These are phyloP conservation scores for Epichloe gansuensis DNA, from an alignment of 2,329 filamentous ascomycete species.

Conservation along the genomic window DNA sequence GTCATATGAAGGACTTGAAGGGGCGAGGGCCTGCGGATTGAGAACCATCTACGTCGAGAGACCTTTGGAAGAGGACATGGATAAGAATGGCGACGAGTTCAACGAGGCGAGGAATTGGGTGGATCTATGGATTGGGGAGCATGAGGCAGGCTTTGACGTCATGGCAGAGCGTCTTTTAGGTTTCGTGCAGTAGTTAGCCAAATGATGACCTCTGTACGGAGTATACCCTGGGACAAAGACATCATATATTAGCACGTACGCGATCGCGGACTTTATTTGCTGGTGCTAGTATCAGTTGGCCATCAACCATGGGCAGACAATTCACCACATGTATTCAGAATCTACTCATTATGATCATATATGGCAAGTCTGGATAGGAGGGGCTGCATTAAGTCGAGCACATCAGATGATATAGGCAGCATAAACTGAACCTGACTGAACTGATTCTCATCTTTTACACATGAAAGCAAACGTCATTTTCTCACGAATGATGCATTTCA, in stretches of 20 bases:
- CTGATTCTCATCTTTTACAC: too few relatives aligned
- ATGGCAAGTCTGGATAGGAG: too few relatives aligned
- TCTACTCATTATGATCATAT: too few relatives aligned
- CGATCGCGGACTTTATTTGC: too few relatives aligned
- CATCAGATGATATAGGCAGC: too few relatives aligned
- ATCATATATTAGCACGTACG: too few relatives aligned
- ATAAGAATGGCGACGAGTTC: constrained; percentile 34
- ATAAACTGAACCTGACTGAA: too few relatives aligned
- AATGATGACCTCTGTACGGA: neutral
- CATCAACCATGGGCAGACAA: too few relatives aligned
- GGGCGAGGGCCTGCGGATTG: constrained; percentile 52
- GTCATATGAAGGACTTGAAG: constrained; percentile 57
- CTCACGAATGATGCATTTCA: neutral
- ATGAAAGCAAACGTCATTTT: too few relatives aligned
- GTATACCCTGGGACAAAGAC: neutral
- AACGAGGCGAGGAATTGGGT: constrained; percentile 35
- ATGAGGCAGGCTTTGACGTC: constrained; percentile 20
- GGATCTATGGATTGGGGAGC: constrained; percentile 25
- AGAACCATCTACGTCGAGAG: constrained; percentile 66
- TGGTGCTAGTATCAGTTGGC: too few relatives aligned
- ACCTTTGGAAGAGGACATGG: constrained; percentile 51
- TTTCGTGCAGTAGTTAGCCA: neutral
- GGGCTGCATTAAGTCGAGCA: too few relatives aligned
- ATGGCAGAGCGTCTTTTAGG: constrained; percentile 17
- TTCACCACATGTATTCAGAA: too few relatives aligned